These are phyloP conservation scores for Cercis canadensis DNA, from an alignment of 306 rosid genomes.

Conservation along the genomic window DNA sequence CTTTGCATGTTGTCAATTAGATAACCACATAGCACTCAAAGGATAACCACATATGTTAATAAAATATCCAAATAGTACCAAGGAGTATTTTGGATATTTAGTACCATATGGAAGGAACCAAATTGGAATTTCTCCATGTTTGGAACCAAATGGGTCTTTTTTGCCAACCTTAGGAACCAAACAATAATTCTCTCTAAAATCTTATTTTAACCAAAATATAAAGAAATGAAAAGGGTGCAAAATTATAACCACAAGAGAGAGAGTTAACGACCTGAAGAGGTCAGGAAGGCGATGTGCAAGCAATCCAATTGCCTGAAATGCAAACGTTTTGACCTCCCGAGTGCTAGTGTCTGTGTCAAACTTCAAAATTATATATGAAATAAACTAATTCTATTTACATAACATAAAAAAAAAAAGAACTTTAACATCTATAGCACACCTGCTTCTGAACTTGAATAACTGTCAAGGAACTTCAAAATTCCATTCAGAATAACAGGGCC, in stretches of 20 bases:
- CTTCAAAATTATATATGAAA: constrained; percentile 35
- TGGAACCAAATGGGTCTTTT: no score
- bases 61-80: no score
- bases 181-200: no score
- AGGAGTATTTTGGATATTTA: no score
- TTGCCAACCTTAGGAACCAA: no score
- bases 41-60: not conserved
- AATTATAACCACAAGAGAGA: not conserved
- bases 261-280: constrained; percentile 74
- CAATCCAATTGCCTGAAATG: constrained; percentile 94
- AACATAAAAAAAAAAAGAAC: constrained; percentile 23
- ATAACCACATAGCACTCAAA: not conserved
- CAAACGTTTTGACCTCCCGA: constrained; percentile 79
- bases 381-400: constrained; percentile 29
- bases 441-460: constrained; percentile 67
- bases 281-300: constrained; percentile 92
- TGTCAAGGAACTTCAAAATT: constrained; percentile 91
- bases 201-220: no score
- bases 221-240: no score
- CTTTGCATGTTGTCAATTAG: no score
- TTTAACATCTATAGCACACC: constrained; percentile 52
- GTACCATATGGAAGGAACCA: no score
- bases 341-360: constrained; percentile 69
- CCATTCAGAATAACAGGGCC: constrained; percentile 93
- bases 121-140: no score